Evolutionary conservation across 371 early-diverging fungal genomes (phyloP).

Genomic region (Mucor plumbeus): DNA sequence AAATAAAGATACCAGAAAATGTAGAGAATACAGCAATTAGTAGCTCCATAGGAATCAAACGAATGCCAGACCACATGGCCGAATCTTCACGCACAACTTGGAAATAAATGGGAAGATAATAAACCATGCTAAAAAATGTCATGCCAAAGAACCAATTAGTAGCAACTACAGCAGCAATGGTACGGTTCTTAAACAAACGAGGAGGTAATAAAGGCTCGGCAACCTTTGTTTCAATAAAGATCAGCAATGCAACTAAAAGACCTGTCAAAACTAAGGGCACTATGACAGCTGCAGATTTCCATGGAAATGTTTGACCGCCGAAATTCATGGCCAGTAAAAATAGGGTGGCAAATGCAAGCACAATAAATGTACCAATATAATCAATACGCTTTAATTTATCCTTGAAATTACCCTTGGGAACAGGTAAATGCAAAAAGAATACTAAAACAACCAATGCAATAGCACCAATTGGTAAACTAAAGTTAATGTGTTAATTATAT

Average conservation of each 20-base stretch:
- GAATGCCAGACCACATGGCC: slow-evolving; percentile 63
- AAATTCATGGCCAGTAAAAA: slow-evolving; percentile 55
- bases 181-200: slow-evolving; percentile 54
- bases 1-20: slow-evolving; percentile 45
- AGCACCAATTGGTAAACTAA: slow-evolving; percentile 54
- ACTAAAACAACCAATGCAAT: slow-evolving; percentile 41
- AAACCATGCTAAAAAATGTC: slow-evolving; percentile 59
- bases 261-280: slow-evolving; percentile 57
- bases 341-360: slow-evolving; percentile 44
- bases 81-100: slow-evolving; percentile 66
- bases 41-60: slow-evolving; percentile 58
- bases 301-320: slow-evolving; percentile 60
- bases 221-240: slow-evolving; percentile 51
- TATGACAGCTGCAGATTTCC: slow-evolving; percentile 70
- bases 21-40: slow-evolving; percentile 44
- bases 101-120: slow-evolving; percentile 80
- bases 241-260: slow-evolving; percentile 43
- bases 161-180: slow-evolving; percentile 47
- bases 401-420: slow-evolving; percentile 33
- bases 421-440: slow-evolving; percentile 36
- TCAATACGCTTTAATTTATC: slow-evolving; percentile 50
- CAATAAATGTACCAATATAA: slow-evolving; percentile 45
- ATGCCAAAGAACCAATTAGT: slow-evolving; percentile 63
- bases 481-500: background rate
- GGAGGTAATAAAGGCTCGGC: slow-evolving; percentile 64